Conservation (phyloP, 2,329 filamentous ascomycete genomes). For the Thielaviopsis cerberus region DNA sequence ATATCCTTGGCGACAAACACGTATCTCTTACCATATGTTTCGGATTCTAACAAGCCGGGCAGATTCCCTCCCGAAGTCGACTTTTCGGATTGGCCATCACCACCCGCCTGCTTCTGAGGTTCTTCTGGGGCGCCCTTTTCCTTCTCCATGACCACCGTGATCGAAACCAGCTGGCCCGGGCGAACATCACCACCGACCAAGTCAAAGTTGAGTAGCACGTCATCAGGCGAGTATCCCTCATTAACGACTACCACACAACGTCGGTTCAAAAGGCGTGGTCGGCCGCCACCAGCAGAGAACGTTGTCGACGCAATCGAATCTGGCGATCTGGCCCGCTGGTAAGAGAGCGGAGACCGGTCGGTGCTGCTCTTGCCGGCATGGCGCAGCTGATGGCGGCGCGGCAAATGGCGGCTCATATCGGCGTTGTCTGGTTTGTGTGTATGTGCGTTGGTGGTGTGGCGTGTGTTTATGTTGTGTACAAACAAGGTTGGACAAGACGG, state of each 20-base stretch:
- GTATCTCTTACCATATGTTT: conserved; percentile 28
- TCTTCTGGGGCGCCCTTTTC: conserved; percentile 18
- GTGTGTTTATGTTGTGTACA: conserved; percentile 1
- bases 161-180: conserved; percentile 53
- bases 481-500: background rate
- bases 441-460: conserved; percentile 8
- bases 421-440: conserved; percentile 1
- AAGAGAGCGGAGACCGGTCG: conserved; percentile 28
- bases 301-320: conserved; percentile 10
- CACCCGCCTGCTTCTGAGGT: background rate
- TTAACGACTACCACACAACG: conserved; percentile 41
- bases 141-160: conserved; percentile 41
- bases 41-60: conserved; percentile 6
- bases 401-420: conserved; percentile 26
- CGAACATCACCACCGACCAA: conserved; percentile 45
- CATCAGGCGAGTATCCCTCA: conserved; percentile 58
- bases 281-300: conserved; percentile 4
- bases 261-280: conserved; percentile 20
- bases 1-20: conserved; percentile 57
- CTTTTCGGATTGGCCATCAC: background rate
- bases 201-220: conserved; percentile 61
- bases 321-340: conserved; percentile 32
- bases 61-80: background rate
- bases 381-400: conserved; percentile 25
- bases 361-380: conserved; percentile 31